Conservation (phyloP, 2,329 filamentous ascomycete species). For the Lecanicillium sp. region DNA sequence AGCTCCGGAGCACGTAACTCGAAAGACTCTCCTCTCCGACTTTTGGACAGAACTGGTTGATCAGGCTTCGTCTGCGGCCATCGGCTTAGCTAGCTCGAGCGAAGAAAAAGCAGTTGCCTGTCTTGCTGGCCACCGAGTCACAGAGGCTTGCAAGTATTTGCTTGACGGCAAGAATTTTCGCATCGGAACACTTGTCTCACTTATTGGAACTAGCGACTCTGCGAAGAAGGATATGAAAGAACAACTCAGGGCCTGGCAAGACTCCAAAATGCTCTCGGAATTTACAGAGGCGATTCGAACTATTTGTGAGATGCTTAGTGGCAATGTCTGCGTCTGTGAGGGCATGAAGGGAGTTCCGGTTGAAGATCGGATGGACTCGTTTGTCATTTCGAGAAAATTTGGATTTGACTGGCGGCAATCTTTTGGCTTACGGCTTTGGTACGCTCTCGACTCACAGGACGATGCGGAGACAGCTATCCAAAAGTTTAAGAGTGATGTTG, state of each 20-base stretch:
- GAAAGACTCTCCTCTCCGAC: constrained; percentile 57
- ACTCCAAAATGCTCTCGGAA: constrained; percentile 76
- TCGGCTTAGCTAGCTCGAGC: constrained; percentile 50
- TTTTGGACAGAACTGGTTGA: constrained; percentile 62
- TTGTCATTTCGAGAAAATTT: constrained; percentile 77
- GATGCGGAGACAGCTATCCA: constrained; percentile 60
- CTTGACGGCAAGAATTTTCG: constrained; percentile 70
- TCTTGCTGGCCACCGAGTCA: constrained; percentile 68
- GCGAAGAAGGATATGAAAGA: constrained; percentile 66
- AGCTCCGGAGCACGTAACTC: constrained; percentile 28
- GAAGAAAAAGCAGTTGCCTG: constrained; percentile 81
- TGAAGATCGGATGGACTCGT: constrained; percentile 74
- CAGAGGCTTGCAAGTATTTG: constrained; percentile 75
- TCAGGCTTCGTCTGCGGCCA: constrained; percentile 42
- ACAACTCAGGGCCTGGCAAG: constrained; percentile 78
- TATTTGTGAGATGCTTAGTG: constrained; percentile 81
- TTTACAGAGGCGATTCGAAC: constrained; percentile 77
- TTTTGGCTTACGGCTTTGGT: constrained; percentile 88
- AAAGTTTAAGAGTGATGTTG: constrained; percentile 65
- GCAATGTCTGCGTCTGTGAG: constrained; percentile 76
- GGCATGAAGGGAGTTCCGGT: constrained; percentile 64
- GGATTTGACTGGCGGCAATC: constrained; percentile 87
- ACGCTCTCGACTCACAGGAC: constrained; percentile 62
- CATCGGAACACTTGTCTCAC: constrained; percentile 74
- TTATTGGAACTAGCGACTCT: constrained; percentile 65